Conservation (phyloP, 176 grass and related monocot species). For the Cenchrus purpureus region DNA sequence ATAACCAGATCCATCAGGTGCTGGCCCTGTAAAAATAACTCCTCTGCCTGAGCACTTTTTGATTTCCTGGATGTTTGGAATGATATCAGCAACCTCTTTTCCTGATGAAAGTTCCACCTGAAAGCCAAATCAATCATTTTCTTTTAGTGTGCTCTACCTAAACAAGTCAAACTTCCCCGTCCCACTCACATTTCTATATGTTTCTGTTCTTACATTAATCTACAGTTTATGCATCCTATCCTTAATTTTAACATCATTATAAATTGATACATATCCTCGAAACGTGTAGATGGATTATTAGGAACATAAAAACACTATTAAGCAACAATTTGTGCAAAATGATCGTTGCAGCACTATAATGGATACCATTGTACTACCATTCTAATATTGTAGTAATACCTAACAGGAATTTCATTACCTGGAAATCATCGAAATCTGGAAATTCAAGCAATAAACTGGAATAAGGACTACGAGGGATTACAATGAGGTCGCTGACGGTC, state of each 20-base stretch:
- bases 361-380: too few species aligned
- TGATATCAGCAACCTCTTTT: slow-evolving; percentile 61
- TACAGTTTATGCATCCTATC: not conserved
- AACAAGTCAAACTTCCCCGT: not conserved
- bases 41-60: slow-evolving; percentile 51
- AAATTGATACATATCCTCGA: too few species aligned
- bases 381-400: not conserved
- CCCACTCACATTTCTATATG: not conserved
- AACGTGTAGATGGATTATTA: too few species aligned
- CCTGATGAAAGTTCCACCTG: slow-evolving; percentile 83
- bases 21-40: slow-evolving; percentile 65
- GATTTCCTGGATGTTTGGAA: slow-evolving; percentile 65
- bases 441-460: not conserved
- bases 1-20: slow-evolving; percentile 67
- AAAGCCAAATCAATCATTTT: slow-evolving; percentile 8
- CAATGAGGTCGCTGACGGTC: slow-evolving; percentile 53
- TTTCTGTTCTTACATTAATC: not conserved
- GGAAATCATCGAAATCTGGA: not conserved
- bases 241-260: not conserved
- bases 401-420: not conserved
- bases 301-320: not conserved
- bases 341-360: too few species aligned
- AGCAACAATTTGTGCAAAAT: not conserved
- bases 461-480: slow-evolving; percentile 29
- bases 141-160: not conserved